phyloP scores from a whole-genome alignment of 306 rosid species.

The Neltuma alba region DNA sequence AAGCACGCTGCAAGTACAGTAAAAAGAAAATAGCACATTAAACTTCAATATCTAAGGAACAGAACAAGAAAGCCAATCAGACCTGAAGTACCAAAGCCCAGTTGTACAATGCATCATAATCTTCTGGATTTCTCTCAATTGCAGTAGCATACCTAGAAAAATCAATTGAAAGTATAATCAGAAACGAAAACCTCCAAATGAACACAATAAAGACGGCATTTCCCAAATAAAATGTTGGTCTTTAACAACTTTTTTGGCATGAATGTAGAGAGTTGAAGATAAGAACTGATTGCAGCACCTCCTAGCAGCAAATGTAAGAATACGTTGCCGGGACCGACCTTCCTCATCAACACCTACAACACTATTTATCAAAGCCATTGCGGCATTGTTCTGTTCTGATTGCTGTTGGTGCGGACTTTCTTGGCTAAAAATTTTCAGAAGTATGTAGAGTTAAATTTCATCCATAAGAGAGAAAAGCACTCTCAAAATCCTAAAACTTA shows the following conservation, averaged over 20 bases:
- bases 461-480: background rate
- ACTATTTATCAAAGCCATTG: constrained; percentile 91
- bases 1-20: constrained; percentile 28
- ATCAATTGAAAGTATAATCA: constrained; percentile 24
- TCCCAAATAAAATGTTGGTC: background rate
- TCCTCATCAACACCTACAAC: constrained; percentile 89
- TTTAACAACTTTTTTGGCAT: background rate
- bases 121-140: constrained; percentile 90
- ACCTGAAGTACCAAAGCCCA: constrained; percentile 99
- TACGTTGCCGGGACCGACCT: constrained; percentile 96
- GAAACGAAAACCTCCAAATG: constrained; percentile 17
- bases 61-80: constrained; percentile 38
- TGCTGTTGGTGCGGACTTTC: constrained; percentile 64
- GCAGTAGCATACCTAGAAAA: constrained; percentile 90
- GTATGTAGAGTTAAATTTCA: constrained; percentile 22
- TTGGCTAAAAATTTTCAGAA: constrained; percentile 53
- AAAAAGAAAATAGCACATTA: background rate
- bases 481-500: constrained; percentile 30
- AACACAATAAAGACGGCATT: background rate
- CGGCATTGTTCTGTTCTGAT: constrained; percentile 69
- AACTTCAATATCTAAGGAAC: constrained; percentile 17
- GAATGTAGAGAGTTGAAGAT: constrained; percentile 3
- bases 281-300: constrained; percentile 56
- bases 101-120: constrained; percentile 94
- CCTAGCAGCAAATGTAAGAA: constrained; percentile 96